A percentile compares a stretch with the other conserved stretches of the same genome.
phyloP scores from a whole-genome alignment of 306 rosid species.

The Echinosophora koreensis region DNA sequence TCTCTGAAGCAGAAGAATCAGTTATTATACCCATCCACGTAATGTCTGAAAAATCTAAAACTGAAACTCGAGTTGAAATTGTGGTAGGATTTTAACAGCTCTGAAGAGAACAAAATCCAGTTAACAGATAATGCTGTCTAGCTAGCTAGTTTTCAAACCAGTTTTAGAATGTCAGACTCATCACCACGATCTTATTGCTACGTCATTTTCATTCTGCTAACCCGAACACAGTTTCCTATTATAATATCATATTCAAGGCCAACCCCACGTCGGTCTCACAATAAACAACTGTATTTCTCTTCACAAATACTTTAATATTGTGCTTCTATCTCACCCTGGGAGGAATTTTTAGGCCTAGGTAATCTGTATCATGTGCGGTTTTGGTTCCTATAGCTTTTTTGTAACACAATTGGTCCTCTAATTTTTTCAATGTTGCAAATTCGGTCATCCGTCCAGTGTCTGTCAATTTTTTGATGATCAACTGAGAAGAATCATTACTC shows the following conservation, averaged over 20 bases:
- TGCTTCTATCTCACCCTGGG: constrained; percentile 38
- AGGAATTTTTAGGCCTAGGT: constrained; percentile 18
- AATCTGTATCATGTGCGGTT: not conserved
- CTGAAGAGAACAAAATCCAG: constrained; percentile 45
- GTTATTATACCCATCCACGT: constrained; percentile 34
- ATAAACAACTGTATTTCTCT: constrained; percentile 49
- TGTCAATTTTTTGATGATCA: no score
- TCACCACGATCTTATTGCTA: constrained; percentile 46
- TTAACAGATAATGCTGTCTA: constrained; percentile 45
- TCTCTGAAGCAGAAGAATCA: not conserved
- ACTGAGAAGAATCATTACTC: no score
- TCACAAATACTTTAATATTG: constrained; percentile 20
- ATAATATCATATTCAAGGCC: constrained; percentile 5
- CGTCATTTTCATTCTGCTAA: constrained; percentile 37
- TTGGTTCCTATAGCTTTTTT: no score
- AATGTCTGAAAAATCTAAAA: constrained; percentile 35
- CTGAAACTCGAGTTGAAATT: constrained; percentile 44
- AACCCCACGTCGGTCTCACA: constrained; percentile 50
- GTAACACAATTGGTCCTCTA: no score
- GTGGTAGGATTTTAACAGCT: constrained; percentile 46
- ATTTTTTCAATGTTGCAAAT: no score
- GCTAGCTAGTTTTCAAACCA: constrained; percentile 11
- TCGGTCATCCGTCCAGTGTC: no score
- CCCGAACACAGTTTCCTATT: not conserved
- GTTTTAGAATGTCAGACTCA: constrained; percentile 46